Evolutionary conservation across 768 basidiomycete species (phyloP), one percentile per base, ranked within the genome.

Genomic region (Mycena leptocephala): DNA sequence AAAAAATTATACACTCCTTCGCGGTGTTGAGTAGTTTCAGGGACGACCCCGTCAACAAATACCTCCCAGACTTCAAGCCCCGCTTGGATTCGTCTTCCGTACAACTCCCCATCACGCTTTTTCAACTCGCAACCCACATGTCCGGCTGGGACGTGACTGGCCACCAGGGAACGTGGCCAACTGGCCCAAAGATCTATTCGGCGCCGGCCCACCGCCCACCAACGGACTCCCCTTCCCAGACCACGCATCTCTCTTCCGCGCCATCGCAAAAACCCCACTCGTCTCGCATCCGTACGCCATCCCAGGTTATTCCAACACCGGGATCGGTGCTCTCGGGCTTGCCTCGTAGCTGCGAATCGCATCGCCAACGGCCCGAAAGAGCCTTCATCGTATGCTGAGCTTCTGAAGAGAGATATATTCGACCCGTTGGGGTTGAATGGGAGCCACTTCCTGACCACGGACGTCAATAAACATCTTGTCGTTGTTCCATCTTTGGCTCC

Each of bases 291-390:
- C 86, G 1, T 37, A 6, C 53, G 35, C 26, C 85, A 78, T 51
- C 78, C 82, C 2, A 84, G 81, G 69, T 24, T 89, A 89, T 75
- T 89, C 87, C 8, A 89, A 89, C 66, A 84, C 87, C 2, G 88
- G 84, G 1, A 84, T 80, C 11, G 79, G 79, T 3, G 20, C 87
- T 0, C 75, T 89, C 14, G 87, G 87, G 22, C 76, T 85, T 20
- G 85, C 83, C 81, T 86, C 20, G 82, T 87, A 2, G 84, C 82
- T 5, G 87, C 88, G 1, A 82, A 86, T 56, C 65, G 51, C 7
- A 74, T 41, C 0, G 70, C 70, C 8, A 62, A 62, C n/a, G 59
- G 35, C 5, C 10, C 58, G 24, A 24, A 74, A 13, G 78, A 59
- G 32, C 80, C 35, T 37, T 37, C 80, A 32, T 82, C 80, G 5